A percentile compares a stretch with the other conserved stretches of the same genome.
Conservation (phyloP, 106 monocot genomes). For the Cymbidium sinense region DNA sequence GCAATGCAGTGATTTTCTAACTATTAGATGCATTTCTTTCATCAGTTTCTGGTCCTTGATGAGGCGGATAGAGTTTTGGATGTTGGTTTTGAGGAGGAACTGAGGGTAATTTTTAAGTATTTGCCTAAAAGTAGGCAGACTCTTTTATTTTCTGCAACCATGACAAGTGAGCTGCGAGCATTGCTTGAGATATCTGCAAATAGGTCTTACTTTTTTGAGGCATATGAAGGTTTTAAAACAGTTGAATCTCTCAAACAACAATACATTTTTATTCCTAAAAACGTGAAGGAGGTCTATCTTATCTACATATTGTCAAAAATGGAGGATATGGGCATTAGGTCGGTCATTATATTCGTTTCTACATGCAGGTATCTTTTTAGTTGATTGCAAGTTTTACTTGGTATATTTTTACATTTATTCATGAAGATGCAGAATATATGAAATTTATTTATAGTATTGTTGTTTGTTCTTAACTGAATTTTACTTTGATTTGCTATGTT, state of each 20-base stretch:
- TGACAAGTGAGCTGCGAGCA: slow-evolving; percentile 57
- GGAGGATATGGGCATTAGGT: slow-evolving; percentile 59
- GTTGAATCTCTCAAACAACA: slow-evolving; percentile 84
- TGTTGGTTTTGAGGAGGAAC: slow-evolving; percentile 83
- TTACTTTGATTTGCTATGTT: not conserved
- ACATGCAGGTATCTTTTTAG: slow-evolving; percentile 58
- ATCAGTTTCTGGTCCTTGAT: slow-evolving; percentile 90
- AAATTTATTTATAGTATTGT: not conserved
- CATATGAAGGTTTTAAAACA: slow-evolving; percentile 78
- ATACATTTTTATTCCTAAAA: slow-evolving; percentile 71
- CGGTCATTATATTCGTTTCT: slow-evolving; percentile 85
- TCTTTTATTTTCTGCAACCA: slow-evolving; percentile 91
- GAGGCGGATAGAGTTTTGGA: slow-evolving; percentile 97
- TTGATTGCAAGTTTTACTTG: not conserved
- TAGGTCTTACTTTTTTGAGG: slow-evolving; percentile 73
- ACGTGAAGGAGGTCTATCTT: slow-evolving; percentile 87
- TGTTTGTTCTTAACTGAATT: not conserved
- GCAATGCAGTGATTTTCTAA: slow-evolving; percentile 5
- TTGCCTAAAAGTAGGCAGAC: slow-evolving; percentile 82
- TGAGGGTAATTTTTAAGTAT: slow-evolving; percentile 61
- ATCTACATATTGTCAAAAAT: slow-evolving; percentile 69
- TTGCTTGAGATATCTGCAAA: slow-evolving; percentile 63
- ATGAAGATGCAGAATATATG: not conserved
- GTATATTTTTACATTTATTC: not conserved
- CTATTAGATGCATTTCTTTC: not conserved